Evolutionary conservation across 257 asterid species (phyloP), one percentile per base, ranked within the genome.

Genomic region (Solanum acaule): DNA sequence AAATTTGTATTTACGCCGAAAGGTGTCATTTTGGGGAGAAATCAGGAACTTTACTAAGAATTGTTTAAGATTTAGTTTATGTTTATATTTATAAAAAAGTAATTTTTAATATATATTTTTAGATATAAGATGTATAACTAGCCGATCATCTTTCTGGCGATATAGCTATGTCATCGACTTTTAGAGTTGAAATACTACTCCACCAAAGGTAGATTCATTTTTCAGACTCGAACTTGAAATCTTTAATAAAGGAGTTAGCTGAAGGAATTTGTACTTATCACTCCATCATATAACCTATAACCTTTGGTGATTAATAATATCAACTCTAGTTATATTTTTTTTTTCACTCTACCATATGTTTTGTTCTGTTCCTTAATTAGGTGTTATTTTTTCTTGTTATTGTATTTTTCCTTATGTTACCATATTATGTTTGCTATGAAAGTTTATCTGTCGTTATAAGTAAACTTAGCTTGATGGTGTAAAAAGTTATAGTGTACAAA

Each of bases 111-210:
- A 56, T 56, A 56, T 56, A 56, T 9, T 23, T 61, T 23, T 63
- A 0, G 2, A 22, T 63, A 63, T 23, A 63, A 9, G 70, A 23
- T 23, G 15, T 63, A 2, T 7, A 63, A 63, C 3, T 63, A 6
- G 1, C 0, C 0, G 27, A 0, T 0, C 25, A 56, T 25, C 6
- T 23, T 63, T 0, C 0, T 4, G 15, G 0, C 3, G 2, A 63
- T 63, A 1, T 23, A 10, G 31, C 15, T 63, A 63, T 5, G 0
- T 1, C 0, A 25, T 67, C 1, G 2, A 25, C 9, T 29, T 68
- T 29, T 4, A 14, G 6, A 29, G 38, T 31, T 14, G 7, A 70
- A 70, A 29, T 12, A 7, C n/a, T 8, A 29, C 1, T 1, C 0
- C 11, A 31, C 7, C 34, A 11, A 1, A 29, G 31, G 31, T 10